Evolutionary conservation across 305 asterid genomes (phyloP).

Genomic region (Rubia peregrina): DNA sequence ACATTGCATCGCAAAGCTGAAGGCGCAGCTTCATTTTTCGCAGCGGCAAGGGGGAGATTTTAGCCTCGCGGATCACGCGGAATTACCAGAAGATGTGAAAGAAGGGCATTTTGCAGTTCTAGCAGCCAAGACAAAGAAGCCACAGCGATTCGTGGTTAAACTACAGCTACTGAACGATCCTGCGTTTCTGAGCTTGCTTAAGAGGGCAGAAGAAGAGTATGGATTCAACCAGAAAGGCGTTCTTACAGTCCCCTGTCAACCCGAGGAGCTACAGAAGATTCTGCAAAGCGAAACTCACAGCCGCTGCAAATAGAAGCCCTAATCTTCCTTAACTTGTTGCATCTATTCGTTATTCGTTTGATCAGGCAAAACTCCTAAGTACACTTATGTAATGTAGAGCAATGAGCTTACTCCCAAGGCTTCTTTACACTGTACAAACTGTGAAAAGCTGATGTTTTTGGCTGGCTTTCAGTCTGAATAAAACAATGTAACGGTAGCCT

Average conservation of each 20-base stretch:
- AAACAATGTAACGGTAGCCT: not conserved
- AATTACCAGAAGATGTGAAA: slow-evolving; percentile 41
- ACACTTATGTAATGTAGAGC: not conserved
- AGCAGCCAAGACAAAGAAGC: slow-evolving; percentile 35
- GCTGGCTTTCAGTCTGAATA: not conserved
- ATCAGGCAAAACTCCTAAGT: not conserved
- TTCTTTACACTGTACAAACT: not conserved
- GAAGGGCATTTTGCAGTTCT: slow-evolving; percentile 56
- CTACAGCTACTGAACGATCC: slow-evolving; percentile 42
- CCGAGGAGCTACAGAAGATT: slow-evolving; percentile 39
- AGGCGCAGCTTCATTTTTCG: slow-evolving; percentile 23
- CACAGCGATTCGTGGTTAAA: slow-evolving; percentile 42
- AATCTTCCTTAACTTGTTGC: slow-evolving; percentile 3
- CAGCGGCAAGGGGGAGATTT: slow-evolving; percentile 11
- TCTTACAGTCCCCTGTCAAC: slow-evolving; percentile 42
- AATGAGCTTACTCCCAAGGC: not conserved
- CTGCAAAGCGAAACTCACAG: slow-evolving; percentile 12
- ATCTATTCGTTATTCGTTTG: slow-evolving; percentile 9
- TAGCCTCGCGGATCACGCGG: not conserved
- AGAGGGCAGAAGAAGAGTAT: slow-evolving; percentile 54
- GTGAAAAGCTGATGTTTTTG: not conserved
- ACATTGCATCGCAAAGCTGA: slow-evolving; percentile 21
- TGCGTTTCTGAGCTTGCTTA: slow-evolving; percentile 39
- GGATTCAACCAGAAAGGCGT: slow-evolving; percentile 47
- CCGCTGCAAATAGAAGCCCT: not conserved